Conservation (phyloP, 2,329 filamentous ascomycete species). For the Ophiostoma triangulosporum region DNA sequence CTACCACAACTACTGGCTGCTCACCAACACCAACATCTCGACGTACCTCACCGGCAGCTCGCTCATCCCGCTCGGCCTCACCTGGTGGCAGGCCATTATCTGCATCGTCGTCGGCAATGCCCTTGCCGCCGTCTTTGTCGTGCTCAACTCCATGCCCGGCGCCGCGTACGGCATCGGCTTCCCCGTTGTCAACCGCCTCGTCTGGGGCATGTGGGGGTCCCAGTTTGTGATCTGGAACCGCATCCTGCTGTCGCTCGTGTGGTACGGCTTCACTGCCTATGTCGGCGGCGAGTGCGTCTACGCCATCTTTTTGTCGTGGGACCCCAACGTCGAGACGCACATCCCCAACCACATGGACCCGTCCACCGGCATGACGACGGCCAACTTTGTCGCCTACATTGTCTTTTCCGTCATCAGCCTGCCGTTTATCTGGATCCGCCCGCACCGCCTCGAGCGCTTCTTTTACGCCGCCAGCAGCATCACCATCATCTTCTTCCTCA, state of each 20-base stretch:
- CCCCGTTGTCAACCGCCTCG: neutral
- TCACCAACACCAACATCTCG: neutral
- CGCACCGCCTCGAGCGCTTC: neutral
- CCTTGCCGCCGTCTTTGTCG: neutral
- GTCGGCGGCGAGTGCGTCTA: neutral
- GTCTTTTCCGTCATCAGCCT: neutral
- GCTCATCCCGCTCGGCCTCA: neutral
- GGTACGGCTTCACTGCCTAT: neutral
- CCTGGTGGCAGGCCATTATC: neutral
- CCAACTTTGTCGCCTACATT: constrained; percentile 1
- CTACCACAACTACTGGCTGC: constrained; percentile 1
- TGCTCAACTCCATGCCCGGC: neutral
- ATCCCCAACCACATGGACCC: neutral
- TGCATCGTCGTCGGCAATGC: neutral
- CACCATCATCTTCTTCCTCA: neutral
- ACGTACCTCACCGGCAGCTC: neutral
- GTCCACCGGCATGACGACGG: neutral
- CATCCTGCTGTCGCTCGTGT: neutral
- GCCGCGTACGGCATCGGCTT: neutral
- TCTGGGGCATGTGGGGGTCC: neutral
- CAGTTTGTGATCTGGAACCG: constrained; percentile 1
- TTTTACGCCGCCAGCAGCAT: neutral
- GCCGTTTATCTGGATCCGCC: neutral
- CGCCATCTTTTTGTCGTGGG: neutral
- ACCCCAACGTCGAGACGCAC: neutral